Percentiles rank a stretch among this genome's conserved stretches.
Evolutionary conservation across 257 asterid species (phyloP).

Genomic region (Hygrophila difformis): DNA sequence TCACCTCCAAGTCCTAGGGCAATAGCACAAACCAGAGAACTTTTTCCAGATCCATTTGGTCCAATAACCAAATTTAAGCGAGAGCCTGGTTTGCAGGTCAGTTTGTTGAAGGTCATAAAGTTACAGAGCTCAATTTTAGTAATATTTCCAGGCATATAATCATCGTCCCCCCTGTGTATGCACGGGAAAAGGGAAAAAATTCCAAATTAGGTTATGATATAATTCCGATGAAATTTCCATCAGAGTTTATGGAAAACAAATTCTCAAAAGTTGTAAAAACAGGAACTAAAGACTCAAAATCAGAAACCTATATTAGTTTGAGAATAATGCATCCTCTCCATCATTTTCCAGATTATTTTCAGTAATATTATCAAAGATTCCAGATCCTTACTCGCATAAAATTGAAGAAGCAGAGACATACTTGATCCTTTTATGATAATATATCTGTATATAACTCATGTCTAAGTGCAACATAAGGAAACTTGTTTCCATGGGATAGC

Average conservation of each 20-base stretch:
- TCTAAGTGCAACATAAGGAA: neutral
- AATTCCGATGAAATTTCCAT: neutral
- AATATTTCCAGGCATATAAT: conserved; percentile 75
- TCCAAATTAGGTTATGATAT: neutral
- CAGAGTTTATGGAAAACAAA: neutral
- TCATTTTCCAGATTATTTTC: neutral
- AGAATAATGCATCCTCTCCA: neutral
- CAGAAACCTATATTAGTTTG: too few relatives aligned
- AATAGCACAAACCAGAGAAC: conserved; percentile 95
- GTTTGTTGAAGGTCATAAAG: conserved; percentile 79
- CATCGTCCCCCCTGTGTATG: conserved; percentile 69
- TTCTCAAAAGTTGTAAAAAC: neutral
- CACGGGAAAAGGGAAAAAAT: conserved; percentile 6
- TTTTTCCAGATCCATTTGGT: conserved; percentile 96
- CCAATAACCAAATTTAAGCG: conserved; percentile 91
- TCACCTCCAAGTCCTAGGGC: conserved; percentile 96
- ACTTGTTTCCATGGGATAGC: neutral
- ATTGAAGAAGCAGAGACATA: too few relatives aligned
- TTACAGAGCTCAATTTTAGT: conserved; percentile 66
- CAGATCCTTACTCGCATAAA: too few relatives aligned
- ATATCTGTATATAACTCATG: too few relatives aligned
- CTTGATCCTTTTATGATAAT: neutral
- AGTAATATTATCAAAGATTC: too few relatives aligned
- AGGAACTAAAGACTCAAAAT: neutral
- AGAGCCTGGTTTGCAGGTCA: conserved; percentile 69